A percentile compares a stretch with the other conserved stretches of the same genome.
Conservation (phyloP, 1,284 basidiomycete genomes). For the Naganishia liquefaciens region DNA sequence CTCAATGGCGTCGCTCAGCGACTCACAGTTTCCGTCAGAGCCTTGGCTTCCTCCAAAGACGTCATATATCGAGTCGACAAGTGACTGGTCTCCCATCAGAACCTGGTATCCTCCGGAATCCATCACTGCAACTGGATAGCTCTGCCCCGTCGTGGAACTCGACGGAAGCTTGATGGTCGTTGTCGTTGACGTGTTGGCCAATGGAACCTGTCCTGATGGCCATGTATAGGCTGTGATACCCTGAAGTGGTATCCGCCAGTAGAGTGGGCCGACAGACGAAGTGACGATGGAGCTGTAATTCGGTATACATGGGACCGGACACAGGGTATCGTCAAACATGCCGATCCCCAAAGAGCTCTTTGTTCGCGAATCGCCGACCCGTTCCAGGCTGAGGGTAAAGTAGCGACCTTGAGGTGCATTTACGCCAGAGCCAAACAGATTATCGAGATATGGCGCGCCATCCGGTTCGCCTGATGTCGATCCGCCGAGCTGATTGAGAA, state of each 20-base stretch:
- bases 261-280: slow-evolving; percentile 23
- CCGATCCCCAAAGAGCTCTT: slow-evolving; percentile 48
- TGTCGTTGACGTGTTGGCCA: background rate
- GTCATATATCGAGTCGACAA: slow-evolving; percentile 47
- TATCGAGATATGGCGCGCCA: slow-evolving; percentile 54
- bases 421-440: slow-evolving; percentile 49
- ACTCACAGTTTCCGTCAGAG: slow-evolving; percentile 34
- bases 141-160: slow-evolving; percentile 27
- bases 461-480: slow-evolving; percentile 50
- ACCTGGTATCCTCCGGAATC: slow-evolving; percentile 53
- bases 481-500: slow-evolving; percentile 46
- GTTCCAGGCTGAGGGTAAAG: slow-evolving; percentile 48
- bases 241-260: slow-evolving; percentile 32
- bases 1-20: too few species aligned
- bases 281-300: slow-evolving; percentile 46
- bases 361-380: slow-evolving; percentile 50
- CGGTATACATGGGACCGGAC: slow-evolving; percentile 46
- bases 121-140: slow-evolving; percentile 46
- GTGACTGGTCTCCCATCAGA: slow-evolving; percentile 41
- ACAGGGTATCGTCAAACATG: slow-evolving; percentile 36
- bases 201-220: slow-evolving; percentile 25
- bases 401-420: slow-evolving; percentile 48
- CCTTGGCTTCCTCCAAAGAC: slow-evolving; percentile 39
- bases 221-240: slow-evolving; percentile 28
- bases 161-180: slow-evolving; percentile 29